Percentiles rank a stretch among this genome's conserved stretches.
Evolutionary conservation across 208 protist genomes (phyloP).

Genomic region (Naegleria lovaniensis): DNA sequence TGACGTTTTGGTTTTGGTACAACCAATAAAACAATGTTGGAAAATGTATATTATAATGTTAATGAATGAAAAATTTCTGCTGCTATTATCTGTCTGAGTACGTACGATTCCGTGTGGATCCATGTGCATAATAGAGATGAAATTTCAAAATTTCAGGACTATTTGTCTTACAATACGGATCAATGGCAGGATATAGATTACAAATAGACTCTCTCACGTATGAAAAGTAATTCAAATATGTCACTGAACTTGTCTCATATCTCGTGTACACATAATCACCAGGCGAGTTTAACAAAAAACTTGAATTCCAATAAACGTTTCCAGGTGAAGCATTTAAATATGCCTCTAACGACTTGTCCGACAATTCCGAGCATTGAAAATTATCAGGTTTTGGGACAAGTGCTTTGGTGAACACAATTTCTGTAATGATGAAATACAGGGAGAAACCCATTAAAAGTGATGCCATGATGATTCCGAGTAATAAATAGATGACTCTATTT

Average conservation of each 20-base stretch:
- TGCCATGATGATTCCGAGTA: neutral
- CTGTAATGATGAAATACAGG: neutral
- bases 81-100: neutral
- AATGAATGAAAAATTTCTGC: too few species aligned
- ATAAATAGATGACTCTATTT: neutral
- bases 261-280: neutral
- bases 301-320: neutral
- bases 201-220: neutral
- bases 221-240: neutral
- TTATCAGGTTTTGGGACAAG: neutral
- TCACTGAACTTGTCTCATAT: neutral
- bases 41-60: too few species aligned
- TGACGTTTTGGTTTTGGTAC: too few species aligned
- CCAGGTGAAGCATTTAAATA: neutral
- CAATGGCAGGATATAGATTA: neutral
- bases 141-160: neutral
- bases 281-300: neutral
- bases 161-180: neutral
- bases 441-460: neutral
- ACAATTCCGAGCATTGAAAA: neutral
- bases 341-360: neutral
- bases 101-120: neutral
- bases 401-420: neutral
- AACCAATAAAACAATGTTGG: too few species aligned
- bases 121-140: neutral